Base-by-base conservation (phyloP, 305 asterid genomes). In the Caryopteris hybrid region DNA sequence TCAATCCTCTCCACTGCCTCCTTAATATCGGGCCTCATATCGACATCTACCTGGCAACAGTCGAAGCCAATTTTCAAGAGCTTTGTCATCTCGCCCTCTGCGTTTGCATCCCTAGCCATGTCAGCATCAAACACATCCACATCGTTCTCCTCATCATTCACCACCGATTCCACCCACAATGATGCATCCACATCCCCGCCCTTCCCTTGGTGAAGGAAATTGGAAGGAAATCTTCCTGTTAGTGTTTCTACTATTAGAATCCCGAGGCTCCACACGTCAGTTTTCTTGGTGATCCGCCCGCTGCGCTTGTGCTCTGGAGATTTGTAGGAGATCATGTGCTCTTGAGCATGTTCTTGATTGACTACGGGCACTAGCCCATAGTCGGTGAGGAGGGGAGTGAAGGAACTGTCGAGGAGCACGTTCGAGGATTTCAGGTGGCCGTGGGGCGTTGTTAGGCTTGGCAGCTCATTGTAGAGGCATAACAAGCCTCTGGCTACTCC, bases 341-440 rank as follows among this genome's bases (percentile, higher is more conserved):
- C 78, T 20, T 74, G 83, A 0, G 90, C 92, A 7, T 81, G 81
- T 17, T 88, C 90, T 33, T 74, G 88, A 36, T 84, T 87, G 23
- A 85, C 83, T 0, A 87, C 73, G 1, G 92, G 95, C n/a, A 80
- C 69, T 2, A 87, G 77, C 0, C 84, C 87, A 18, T 89, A 85
- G 82, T 89, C 95, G 8, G 76, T 74, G 54, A 87, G 89, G 6
- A 84, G 41, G 3, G 96, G 88, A 31, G 73, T 72, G 60, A 22
- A 73, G 36, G 77, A 22, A 1, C 60, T 36, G 16, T 81, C 79
- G 9, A 89, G 86, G 58, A 89, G 87, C 1, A 89, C 89, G 76
- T 89, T 89, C 12, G 95, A 83, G 4, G 96, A 82, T 51, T 87
- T 89, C 6, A 89, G 80, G 72, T 89, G 95, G 18, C 96, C 96